Percentiles rank a stretch among this genome's conserved stretches.
Evolutionary conservation across 2,329 filamentous ascomycete species (phyloP).

Genomic region (Ophiostoma populinum): DNA sequence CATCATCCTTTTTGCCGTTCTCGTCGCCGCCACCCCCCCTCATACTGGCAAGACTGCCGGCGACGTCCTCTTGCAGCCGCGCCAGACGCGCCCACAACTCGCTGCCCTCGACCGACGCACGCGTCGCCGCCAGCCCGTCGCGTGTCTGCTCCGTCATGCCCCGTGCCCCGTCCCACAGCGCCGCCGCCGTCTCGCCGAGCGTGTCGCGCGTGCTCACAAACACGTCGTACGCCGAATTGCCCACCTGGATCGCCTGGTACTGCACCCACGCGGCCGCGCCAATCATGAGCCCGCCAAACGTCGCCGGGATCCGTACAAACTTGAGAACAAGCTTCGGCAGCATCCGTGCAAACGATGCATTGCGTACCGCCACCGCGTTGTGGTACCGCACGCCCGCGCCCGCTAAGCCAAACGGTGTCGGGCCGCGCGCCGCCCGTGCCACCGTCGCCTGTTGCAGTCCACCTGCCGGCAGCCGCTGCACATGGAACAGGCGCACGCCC

Average conservation of each 20-base stretch:
- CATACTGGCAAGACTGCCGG: constrained; percentile 22
- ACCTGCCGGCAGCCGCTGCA: constrained; percentile 43
- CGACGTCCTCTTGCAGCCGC: constrained; percentile 40
- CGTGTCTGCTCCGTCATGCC: constrained; percentile 65
- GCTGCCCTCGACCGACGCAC: constrained; percentile 49
- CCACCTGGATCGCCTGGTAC: constrained; percentile 80
- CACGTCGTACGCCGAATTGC: constrained; percentile 60
- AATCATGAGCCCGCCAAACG: constrained; percentile 78
- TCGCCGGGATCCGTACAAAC: constrained; percentile 70
- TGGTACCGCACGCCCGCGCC: constrained; percentile 67
- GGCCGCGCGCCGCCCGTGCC: constrained; percentile 40
- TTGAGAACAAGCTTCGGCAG: constrained; percentile 85
- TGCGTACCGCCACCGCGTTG: constrained; percentile 50
- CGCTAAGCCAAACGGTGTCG: constrained; percentile 70
- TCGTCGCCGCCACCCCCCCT: constrained; percentile 29
- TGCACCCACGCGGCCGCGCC: constrained; percentile 84
- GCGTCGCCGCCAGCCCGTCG: constrained; percentile 69
- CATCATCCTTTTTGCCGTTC: constrained; percentile 19
- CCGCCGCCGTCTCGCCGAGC: constrained; percentile 50
- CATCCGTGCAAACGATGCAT: constrained; percentile 45
- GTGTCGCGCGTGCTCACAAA: constrained; percentile 57
- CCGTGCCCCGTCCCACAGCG: constrained; percentile 52
- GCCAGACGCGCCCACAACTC: constrained; percentile 70
- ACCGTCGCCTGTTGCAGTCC: constrained; percentile 39
- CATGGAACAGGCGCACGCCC: constrained; percentile 44